Percentiles rank a stretch among this genome's conserved stretches.
These are phyloP conservation scores for Hemileccinum impolitum DNA, from an alignment of 768 basidiomycete species.

Conservation along the genomic window DNA sequence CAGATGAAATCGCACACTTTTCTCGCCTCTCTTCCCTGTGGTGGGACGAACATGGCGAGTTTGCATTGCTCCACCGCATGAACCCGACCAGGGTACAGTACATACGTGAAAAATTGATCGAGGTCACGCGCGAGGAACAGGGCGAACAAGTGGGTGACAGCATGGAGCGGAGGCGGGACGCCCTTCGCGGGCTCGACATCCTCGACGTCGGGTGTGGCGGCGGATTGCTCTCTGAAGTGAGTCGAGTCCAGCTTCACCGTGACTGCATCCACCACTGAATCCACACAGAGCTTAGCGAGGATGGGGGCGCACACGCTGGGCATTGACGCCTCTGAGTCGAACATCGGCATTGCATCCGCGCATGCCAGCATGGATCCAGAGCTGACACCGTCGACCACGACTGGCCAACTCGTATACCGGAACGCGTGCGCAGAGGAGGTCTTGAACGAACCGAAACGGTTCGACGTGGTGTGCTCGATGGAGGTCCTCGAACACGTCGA, in stretches of 20 bases:
- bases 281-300: conserved; percentile 71
- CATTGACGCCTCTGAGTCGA: conserved; percentile 88
- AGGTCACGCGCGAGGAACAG: conserved; percentile 55
- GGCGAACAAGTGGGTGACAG: conserved; percentile 31
- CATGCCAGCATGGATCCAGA: conserved; percentile 79
- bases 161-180: conserved; percentile 28
- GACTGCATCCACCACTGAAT: background rate
- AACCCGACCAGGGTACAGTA: conserved; percentile 87
- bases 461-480: conserved; percentile 95
- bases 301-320: conserved; percentile 85
- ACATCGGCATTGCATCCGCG: conserved; percentile 78
- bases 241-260: background rate
- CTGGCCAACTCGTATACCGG: conserved; percentile 52
- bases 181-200: conserved; percentile 64
- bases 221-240: conserved; percentile 86
- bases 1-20: conserved; percentile 83
- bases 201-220: conserved; percentile 97
- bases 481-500: conserved; percentile 98
- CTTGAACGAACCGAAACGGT: conserved; percentile 58
- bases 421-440: conserved; percentile 76
- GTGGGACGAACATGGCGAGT: conserved; percentile 96
- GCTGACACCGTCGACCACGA: conserved; percentile 35
- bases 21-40: conserved; percentile 85
- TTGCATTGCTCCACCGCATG: conserved; percentile 86
- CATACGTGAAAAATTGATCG: conserved; percentile 70